Evolutionary conservation across 192 early-diverging fungal species (phyloP), one percentile per base, ranked within the genome.

Genomic region (Jimgerdemannia flammicorona): DNA sequence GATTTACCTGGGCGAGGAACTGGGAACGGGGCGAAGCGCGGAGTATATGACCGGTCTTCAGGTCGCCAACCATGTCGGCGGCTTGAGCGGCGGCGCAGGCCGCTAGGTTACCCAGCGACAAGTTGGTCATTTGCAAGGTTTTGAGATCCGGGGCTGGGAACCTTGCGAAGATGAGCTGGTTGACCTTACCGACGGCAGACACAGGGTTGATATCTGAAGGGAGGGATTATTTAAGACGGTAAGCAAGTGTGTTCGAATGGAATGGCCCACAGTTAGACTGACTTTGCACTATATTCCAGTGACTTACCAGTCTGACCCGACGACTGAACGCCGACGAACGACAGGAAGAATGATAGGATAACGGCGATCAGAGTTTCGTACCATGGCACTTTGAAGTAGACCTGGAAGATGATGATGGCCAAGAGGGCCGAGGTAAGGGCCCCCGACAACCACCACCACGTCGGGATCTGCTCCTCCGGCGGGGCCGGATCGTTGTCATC

Each of bases 51-150:
- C 80, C 91, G 67, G 91, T 92, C 79, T 92, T 92, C 64, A 92
- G 78, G 79, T 92, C 91, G 63, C 89, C 84, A 72, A 92, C 87
- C 91, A 92, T 92, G 72, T 92, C 91, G 67, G 89, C 88, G 71
- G 86, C 66, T 68, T 90, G 88, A 44, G 79, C 74, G 73, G 89
- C 86, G 44, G 84, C 88, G 4, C 84, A 80, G 11, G 85, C 85
- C 71, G 87, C 78, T 72, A 91, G 81, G 84, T 87, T 83, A 84
- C 88, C 90, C 71, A 86, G 83, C 76, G 87, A 79, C 71, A 91
- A 77, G 76, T 91, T 91, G 79, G 78, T 81, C 74, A 78, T 84
- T 66, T 87, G 88, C n/a, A 87, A 76, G 66, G 79, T 63, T 3
- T 73, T 10, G 41, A 87, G 49, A 39, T 43, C 69, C 9, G 75